Evolutionary conservation across 352 stramenopile genomes (phyloP).

Genomic region (Phytophthora nicotianae): DNA sequence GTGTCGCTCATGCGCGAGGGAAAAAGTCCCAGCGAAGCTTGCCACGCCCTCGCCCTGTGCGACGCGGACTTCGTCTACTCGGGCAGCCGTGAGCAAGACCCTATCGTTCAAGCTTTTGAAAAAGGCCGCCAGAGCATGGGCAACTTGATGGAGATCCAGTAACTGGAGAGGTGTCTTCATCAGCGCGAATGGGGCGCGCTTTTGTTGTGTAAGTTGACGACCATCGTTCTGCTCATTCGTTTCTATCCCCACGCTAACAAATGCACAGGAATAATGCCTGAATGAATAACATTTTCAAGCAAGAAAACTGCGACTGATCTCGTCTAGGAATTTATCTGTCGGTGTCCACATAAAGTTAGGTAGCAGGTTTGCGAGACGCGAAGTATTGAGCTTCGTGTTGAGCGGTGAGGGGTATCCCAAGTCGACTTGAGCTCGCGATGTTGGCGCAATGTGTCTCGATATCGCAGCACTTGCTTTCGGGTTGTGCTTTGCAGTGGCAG

Average conservation of each 20-base stretch:
- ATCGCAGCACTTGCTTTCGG: neutral
- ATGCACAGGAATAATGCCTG: conserved; percentile 15
- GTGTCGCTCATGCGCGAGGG: conserved; percentile 57
- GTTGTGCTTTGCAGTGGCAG: conserved; percentile 15
- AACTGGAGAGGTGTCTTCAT: conserved; percentile 15
- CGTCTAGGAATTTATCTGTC: conserved; percentile 23
- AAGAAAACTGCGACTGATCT: conserved; percentile 36
- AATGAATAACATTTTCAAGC: conserved; percentile 25
- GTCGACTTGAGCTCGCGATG: conserved; percentile 34
- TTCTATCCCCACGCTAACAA: conserved; percentile 5
- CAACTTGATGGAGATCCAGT: conserved; percentile 58
- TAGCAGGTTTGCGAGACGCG: conserved; percentile 30
- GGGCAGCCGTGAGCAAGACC: conserved; percentile 19
- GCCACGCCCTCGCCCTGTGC: conserved; percentile 62
- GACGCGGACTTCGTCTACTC: conserved; percentile 44
- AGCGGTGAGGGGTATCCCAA: conserved; percentile 57
- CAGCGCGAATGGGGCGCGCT: conserved; percentile 16
- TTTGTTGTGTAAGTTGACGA: conserved; percentile 17
- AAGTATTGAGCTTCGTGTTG: conserved; percentile 46
- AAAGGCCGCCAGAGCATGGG: conserved; percentile 37
- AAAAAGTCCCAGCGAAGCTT: conserved; percentile 68
- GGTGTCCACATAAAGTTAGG: conserved; percentile 30
- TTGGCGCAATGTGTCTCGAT: conserved; percentile 34
- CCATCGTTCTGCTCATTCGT: conserved; percentile 20
- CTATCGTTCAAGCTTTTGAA: conserved; percentile 34